Conservation (phyloP, 352 stramenopile species). For the Pythium biforme region DNA sequence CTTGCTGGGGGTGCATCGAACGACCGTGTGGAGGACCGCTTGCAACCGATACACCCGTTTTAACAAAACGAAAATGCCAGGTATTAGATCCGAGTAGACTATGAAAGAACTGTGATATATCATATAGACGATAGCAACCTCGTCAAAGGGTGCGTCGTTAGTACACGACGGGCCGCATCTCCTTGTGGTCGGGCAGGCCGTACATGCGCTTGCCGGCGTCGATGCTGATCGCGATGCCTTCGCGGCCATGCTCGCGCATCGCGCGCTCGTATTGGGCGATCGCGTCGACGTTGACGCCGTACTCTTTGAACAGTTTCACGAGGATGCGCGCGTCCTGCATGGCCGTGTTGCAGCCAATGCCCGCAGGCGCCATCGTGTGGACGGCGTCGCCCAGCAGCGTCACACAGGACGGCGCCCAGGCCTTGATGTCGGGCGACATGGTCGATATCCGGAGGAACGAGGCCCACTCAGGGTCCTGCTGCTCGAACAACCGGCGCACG, state of each 20-base stretch:
- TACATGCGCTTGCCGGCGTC: constrained; percentile 49
- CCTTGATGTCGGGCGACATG: constrained; percentile 51
- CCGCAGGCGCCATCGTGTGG: constrained; percentile 62
- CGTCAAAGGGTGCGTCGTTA: not conserved
- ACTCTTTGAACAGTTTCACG: constrained; percentile 29
- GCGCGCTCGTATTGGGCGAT: constrained; percentile 52
- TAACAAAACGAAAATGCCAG: not conserved
- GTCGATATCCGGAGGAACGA: constrained; percentile 70
- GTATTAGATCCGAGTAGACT: no score
- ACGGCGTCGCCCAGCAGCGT: constrained; percentile 62
- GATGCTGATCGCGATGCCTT: constrained; percentile 49
- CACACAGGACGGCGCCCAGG: constrained; percentile 44
- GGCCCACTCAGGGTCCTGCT: constrained; percentile 46
- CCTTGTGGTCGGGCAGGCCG: constrained; percentile 35
- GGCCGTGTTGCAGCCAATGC: constrained; percentile 62
- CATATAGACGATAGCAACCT: not conserved
- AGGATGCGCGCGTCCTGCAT: constrained; percentile 41
- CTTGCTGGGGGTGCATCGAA: no score
- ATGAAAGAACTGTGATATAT: not conserved
- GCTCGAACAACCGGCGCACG: constrained; percentile 42
- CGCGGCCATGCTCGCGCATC: constrained; percentile 53
- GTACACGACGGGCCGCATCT: constrained; percentile 38
- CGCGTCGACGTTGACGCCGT: constrained; percentile 50
- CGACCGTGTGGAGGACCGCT: not conserved
- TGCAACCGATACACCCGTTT: not conserved